Conservation (phyloP, 2,329 filamentous ascomycete species). For the Pseudophaeomoniella oleicola region DNA sequence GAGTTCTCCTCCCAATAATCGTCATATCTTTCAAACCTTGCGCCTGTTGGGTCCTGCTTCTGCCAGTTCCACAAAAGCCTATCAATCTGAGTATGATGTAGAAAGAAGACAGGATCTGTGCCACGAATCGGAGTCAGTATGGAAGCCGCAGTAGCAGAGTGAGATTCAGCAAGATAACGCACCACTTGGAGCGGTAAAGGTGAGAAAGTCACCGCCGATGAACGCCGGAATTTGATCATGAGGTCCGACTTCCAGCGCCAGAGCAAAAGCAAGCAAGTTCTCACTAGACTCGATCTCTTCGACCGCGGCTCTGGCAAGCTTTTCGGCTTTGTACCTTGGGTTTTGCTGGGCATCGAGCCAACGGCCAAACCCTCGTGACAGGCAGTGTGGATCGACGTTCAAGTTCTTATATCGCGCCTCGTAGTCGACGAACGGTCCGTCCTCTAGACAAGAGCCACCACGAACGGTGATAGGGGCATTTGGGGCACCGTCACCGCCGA, state of each 20-base stretch:
- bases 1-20: constrained; percentile 8
- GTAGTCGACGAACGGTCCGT: constrained; percentile 2
- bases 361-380: constrained; percentile 3
- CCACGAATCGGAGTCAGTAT: not conserved
- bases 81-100: constrained; percentile 18
- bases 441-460: constrained; percentile 1
- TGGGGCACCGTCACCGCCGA: constrained; percentile 5
- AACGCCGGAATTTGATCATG: constrained; percentile 3
- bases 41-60: constrained; percentile 6
- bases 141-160: not conserved
- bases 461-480: not conserved
- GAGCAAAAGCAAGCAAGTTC: constrained; percentile 2
- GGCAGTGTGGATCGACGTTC: constrained; percentile 3
- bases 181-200: constrained; percentile 2
- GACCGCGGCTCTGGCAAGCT: constrained; percentile 1
- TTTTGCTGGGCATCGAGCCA: too few relatives aligned
- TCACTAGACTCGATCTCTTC: not conserved
- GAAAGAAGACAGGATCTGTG: constrained; percentile 17
- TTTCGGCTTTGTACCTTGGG: too few relatives aligned
- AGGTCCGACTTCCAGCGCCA: constrained; percentile 1
- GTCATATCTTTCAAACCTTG: constrained; percentile 4
- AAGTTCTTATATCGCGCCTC: constrained; percentile 1
- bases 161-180: not conserved
- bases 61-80: constrained; percentile 18
- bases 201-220: constrained; percentile 3